Evolutionary conservation across 139 green algal genomes (phyloP), one percentile per base, ranked within the genome.

Genomic region (Gonium pectorale): DNA sequence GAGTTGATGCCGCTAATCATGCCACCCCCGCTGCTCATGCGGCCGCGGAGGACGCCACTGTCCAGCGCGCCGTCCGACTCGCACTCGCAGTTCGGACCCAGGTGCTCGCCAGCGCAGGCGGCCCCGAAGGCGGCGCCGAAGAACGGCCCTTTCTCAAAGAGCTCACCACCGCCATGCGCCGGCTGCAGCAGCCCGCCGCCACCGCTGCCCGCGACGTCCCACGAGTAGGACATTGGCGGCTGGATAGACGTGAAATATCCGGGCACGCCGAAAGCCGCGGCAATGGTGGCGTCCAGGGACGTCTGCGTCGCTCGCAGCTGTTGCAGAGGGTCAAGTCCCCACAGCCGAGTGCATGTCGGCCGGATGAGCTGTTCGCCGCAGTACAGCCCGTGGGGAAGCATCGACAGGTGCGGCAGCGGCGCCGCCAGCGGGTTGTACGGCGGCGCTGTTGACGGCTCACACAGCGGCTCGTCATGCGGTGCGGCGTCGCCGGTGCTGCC

Each of bases 311-410:
- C 75, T 0, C 75, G 75, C 19, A 82, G 60, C 43, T 83, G 77
- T 43, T 83, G 77, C 60, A 83, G 63, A 9, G 77, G 62, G 33
- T 73, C 77, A 19, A 83, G 44, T 5, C 77, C 77, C 77, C 77
- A 83, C 60, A 66, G 62, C 26, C 77, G 60, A 2, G 60, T 83
- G 60, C n/a, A 33, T 6, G 77, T 74, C 43, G 77, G 77, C 43
- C 62, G 56, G 68, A 83, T 83, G 63, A 83, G 77, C 27, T 83
- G 77, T 31, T 83, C 77, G 4, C 77, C 77, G 62, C 60, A 83
- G 43, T 66, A 83, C n/a, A 83, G 44, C 40, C 77, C 77, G 62
- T 83, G 62, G 22, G 77, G 77, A 9, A 52, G 62, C 77, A 83
- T 59, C 8, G 77, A 83, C 13, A 83, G 77, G 33, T 73, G 77